Conservation (phyloP, 768 basidiomycete genomes). For the Leucogyrophana mollusca region DNA sequence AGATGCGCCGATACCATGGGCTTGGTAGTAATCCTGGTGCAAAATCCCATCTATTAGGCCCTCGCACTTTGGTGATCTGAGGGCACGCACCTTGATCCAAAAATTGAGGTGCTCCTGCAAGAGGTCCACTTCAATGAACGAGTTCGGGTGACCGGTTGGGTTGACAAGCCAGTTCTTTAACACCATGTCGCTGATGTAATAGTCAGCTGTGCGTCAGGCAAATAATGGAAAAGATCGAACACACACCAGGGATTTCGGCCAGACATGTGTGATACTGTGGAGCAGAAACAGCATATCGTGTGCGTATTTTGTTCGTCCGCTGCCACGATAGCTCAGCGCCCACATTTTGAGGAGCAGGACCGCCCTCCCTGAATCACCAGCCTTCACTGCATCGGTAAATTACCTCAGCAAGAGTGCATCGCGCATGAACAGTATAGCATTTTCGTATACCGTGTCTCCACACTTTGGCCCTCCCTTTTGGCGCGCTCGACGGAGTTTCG, state of each 20-base stretch:
- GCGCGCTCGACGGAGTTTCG: background rate
- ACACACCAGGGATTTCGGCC: constrained; percentile 24
- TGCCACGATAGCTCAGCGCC: constrained; percentile 19
- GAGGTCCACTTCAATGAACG: constrained; percentile 29
- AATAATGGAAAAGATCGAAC: constrained; percentile 2
- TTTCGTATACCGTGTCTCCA: constrained; percentile 23
- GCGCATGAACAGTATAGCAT: constrained; percentile 26
- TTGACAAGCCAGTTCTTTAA: constrained; percentile 35
- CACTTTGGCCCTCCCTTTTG: background rate
- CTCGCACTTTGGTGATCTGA: too few relatives aligned
- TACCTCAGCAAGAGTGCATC: constrained; percentile 24
- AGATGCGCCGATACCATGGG: background rate
- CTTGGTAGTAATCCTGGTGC: too few relatives aligned
- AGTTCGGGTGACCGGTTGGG: constrained; percentile 24
- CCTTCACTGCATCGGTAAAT: constrained; percentile 27
- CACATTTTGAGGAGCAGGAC: constrained; percentile 20
- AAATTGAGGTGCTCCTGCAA: constrained; percentile 36
- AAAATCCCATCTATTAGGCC: too few relatives aligned
- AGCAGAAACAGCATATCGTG: constrained; percentile 28
- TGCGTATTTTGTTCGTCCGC: constrained; percentile 27
- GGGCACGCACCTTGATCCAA: constrained; percentile 15
- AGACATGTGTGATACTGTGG: constrained; percentile 25
- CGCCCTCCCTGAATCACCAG: constrained; percentile 28
- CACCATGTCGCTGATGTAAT: background rate
- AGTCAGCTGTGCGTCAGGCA: background rate